Evolutionary conservation across 495 filamentous ascomycete species (phyloP), one percentile per base, ranked within the genome.

Genomic region (Talaromyces wortmannii): DNA sequence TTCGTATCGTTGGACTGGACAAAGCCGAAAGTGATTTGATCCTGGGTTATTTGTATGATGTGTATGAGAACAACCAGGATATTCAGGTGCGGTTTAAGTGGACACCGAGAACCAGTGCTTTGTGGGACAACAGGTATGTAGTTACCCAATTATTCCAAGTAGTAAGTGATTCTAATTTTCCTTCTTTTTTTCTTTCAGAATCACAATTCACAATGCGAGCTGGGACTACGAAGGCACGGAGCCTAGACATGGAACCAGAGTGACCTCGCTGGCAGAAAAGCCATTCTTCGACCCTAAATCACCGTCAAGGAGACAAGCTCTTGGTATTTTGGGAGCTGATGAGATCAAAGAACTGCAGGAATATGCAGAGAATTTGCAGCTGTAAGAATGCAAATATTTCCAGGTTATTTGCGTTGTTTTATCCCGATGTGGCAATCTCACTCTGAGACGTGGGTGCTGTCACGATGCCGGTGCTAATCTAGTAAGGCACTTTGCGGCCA

Each of bases 21-120:
- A 78, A 79, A 57, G 82, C 78, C 2, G 83, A 87, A 64, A 84
- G 79, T 59, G 85, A 87, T 60, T 45, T 86, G n/a, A 82, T 89
- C 33, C 61, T 89, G n/a, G 75, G 75, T 36, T 86, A 87, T 61
- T 66, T 89, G 47, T 84, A 71, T 63, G 77, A 85, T 58, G 81
- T 86, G 2, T 85, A 80, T 64, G 82, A 87, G 70, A 75, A 74
- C 58, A 86, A 84, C 51, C 71, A 79, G 18, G 85, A 89, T 60
- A 86, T 88, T 55, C 83, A 89, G 64, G 73, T 86, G 33, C 79
- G 84, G 0, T 86, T 85, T 66, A 77, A 74, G 56, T 87, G 84
- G 85, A 84, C 73, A 11, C 81, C 81, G 0, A 60, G 73, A 10
- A 83, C 83, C 5, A 82, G 76, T 57, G 83, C 78, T 1, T 66